phyloP scores from a whole-genome alignment of 768 basidiomycete species.

The Leucocoprinus birnbaumii region DNA sequence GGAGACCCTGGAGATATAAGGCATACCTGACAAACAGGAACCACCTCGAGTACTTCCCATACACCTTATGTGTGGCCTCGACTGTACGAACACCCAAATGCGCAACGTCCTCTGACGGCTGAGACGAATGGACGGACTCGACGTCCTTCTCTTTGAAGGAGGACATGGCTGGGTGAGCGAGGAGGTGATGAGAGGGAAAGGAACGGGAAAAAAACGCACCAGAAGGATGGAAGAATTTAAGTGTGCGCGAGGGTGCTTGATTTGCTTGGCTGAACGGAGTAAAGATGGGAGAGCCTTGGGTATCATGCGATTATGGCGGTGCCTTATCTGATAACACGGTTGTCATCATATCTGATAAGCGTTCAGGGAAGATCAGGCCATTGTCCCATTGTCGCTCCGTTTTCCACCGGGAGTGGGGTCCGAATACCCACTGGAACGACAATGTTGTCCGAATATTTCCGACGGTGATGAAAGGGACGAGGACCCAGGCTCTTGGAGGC shows the following conservation, averaged over 20 bases:
- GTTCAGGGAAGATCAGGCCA: neutral
- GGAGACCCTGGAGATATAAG: neutral
- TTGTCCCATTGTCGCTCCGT: neutral
- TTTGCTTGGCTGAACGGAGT: too few species aligned
- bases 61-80: conserved; percentile 49
- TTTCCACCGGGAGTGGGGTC: too few species aligned
- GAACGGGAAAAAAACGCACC: too few species aligned
- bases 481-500: too few species aligned
- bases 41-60: conserved; percentile 56
- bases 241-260: neutral
- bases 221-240: neutral
- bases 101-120: conserved; percentile 17
- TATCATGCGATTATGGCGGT: neutral
- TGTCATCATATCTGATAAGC: conserved; percentile 1
- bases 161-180: conserved; percentile 14
- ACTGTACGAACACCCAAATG: conserved; percentile 44
- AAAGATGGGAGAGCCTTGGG: neutral
- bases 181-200: neutral
- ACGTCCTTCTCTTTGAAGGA: conserved; percentile 16
- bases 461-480: too few species aligned
- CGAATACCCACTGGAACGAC: too few species aligned
- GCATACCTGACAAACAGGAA: conserved; percentile 54
- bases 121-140: conserved; percentile 13
- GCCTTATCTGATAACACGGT: neutral
- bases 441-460: too few species aligned